Conservation (phyloP, 2,329 filamentous ascomycete species). For the Pleurostoma richardsiae region DNA sequence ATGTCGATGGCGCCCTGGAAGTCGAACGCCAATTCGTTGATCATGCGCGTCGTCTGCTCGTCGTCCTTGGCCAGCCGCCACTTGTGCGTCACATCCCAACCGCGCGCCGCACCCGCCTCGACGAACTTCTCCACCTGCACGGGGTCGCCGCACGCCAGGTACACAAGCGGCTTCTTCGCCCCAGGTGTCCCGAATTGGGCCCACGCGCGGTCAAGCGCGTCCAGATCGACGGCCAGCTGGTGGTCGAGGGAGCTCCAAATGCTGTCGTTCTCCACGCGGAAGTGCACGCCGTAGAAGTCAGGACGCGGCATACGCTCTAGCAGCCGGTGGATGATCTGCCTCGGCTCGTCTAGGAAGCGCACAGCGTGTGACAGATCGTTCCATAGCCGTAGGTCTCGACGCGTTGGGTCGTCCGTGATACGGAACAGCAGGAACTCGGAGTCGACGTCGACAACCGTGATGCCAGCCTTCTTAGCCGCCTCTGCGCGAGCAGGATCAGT, state of each 20-base stretch:
- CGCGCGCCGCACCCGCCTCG: constrained; percentile 16
- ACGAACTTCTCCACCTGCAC: constrained; percentile 20
- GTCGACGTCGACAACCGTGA: constrained; percentile 20
- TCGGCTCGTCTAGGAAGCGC: constrained; percentile 19
- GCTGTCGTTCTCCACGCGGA: constrained; percentile 25
- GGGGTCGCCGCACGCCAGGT: constrained; percentile 26
- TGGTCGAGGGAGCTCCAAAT: constrained; percentile 24
- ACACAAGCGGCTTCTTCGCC: constrained; percentile 19
- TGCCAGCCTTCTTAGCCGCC: constrained; percentile 9
- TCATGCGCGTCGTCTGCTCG: constrained; percentile 10
- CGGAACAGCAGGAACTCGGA: constrained; percentile 23
- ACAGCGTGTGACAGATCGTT: constrained; percentile 22
- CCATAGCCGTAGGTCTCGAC: constrained; percentile 23
- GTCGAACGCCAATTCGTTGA: constrained; percentile 23
- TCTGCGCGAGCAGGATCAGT: too few relatives aligned
- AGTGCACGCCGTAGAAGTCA: constrained; percentile 25
- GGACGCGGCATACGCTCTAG: constrained; percentile 14
- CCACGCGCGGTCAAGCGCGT: constrained; percentile 25
- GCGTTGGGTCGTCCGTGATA: constrained; percentile 26
- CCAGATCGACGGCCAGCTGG: constrained; percentile 23
- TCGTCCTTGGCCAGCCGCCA: constrained; percentile 17
- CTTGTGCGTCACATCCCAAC: constrained; percentile 27
- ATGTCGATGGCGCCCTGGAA: constrained; percentile 27
- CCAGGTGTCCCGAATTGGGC: constrained; percentile 9
- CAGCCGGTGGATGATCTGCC: constrained; percentile 15